Evolutionary conservation across 2,329 filamentous ascomycete genomes (phyloP).

Genomic region (Hymenoscyphus repandus): DNA sequence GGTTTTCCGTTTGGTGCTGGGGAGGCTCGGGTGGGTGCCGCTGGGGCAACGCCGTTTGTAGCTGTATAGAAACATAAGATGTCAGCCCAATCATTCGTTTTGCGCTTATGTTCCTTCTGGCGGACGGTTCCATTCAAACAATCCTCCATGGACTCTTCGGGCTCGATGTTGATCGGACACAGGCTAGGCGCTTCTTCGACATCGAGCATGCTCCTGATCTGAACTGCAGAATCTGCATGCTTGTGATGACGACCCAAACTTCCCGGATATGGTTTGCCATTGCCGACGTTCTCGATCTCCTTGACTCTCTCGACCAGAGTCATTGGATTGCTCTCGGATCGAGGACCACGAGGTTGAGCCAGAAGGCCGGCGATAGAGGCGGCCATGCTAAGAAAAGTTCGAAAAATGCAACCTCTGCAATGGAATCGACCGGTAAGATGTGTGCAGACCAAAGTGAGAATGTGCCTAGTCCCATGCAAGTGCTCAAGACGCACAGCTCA

Average conservation of each 20-base stretch:
- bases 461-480: conserved; percentile 18
- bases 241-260: conserved; percentile 22
- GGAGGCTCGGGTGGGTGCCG: conserved; percentile 27
- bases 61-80: conserved; percentile 32
- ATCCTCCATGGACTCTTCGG: conserved; percentile 26
- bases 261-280: conserved; percentile 18
- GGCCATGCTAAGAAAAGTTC: conserved; percentile 14
- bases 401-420: not conserved
- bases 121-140: conserved; percentile 23
- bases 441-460: conserved; percentile 6
- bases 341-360: conserved; percentile 16
- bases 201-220: conserved; percentile 50
- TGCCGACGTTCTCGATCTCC: conserved; percentile 6
- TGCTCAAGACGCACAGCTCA: conserved; percentile 6
- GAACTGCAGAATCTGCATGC: conserved; percentile 26
- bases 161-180: conserved; percentile 16
- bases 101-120: conserved; percentile 23
- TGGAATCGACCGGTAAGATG: conserved; percentile 10
- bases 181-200: conserved; percentile 42
- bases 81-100: conserved; percentile 30
- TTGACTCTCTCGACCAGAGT: conserved; percentile 8
- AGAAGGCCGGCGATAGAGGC: conserved; percentile 18
- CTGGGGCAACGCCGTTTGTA: conserved; percentile 29
- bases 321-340: conserved; percentile 15
- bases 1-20: conserved; percentile 29